A percentile compares a stretch with the other conserved stretches of the same genome.
These are phyloP conservation scores for Flammula alnicola DNA, from an alignment of 1,284 basidiomycete species.

Conservation along the genomic window DNA sequence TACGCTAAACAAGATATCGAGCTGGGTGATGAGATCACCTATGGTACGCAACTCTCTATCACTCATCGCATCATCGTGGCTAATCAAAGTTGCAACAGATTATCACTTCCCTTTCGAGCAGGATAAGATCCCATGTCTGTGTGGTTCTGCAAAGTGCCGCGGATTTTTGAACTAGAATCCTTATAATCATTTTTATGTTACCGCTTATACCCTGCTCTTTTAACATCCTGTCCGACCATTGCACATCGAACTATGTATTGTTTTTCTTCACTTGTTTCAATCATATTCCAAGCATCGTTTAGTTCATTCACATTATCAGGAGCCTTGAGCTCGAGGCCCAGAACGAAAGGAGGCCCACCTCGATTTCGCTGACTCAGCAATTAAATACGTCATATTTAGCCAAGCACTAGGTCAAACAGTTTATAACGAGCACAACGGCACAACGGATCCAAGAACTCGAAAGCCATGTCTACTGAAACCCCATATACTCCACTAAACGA, in stretches of 20 bases:
- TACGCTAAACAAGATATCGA: constrained; percentile 96
- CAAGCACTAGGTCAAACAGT: too few relatives aligned
- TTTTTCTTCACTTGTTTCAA: constrained; percentile 14
- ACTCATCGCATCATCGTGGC: neutral
- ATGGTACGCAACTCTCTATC: constrained; percentile 55
- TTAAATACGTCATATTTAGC: too few relatives aligned
- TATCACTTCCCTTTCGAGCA: constrained; percentile 94
- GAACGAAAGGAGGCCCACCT: neutral
- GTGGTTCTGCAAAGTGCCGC: constrained; percentile 85
- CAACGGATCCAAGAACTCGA: too few relatives aligned
- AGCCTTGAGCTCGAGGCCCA: neutral
- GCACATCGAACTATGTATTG: constrained; percentile 28
- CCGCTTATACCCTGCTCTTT: constrained; percentile 28
- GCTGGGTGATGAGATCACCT: constrained; percentile 93
- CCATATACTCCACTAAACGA: too few relatives aligned
- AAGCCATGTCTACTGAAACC: too few relatives aligned
- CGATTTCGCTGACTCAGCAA: too few relatives aligned
- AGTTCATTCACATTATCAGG: neutral
- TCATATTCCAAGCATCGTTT: constrained; percentile 6
- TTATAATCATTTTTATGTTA: constrained; percentile 25
- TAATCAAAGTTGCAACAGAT: constrained; percentile 49
- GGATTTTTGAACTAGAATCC: constrained; percentile 82
- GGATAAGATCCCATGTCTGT: constrained; percentile 90
- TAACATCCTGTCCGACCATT: constrained; percentile 9
- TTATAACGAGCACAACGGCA: too few relatives aligned